phyloP scores from a whole-genome alignment of 1,284 basidiomycete species.

The Marasmius fiardii region DNA sequence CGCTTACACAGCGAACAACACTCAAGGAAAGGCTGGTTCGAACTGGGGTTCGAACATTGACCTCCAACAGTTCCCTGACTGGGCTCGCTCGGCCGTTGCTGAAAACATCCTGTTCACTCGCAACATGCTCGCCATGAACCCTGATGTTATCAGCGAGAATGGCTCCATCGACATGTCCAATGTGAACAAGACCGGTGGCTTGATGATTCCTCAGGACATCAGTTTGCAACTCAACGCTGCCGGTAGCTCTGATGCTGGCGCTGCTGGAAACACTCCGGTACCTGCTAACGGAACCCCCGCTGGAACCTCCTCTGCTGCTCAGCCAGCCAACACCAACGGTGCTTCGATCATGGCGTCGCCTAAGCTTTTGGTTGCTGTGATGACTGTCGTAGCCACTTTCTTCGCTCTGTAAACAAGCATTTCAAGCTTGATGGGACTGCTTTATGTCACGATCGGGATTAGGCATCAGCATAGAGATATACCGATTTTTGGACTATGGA shows the following conservation, averaged over 20 bases:
- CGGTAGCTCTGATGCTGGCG: slow-evolving; percentile 22
- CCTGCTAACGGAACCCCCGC: slow-evolving; percentile 24
- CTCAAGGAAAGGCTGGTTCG: slow-evolving; percentile 48
- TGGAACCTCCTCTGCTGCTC: slow-evolving; percentile 22
- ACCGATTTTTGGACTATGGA: slow-evolving; percentile 7
- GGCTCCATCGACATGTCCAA: slow-evolving; percentile 51
- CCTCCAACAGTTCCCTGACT: slow-evolving; percentile 48
- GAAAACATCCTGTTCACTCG: slow-evolving; percentile 65
- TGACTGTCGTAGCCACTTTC: slow-evolving; percentile 50
- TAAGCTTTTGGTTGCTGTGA: slow-evolving; percentile 43
- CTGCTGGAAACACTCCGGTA: slow-evolving; percentile 21
- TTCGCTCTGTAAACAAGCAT: slow-evolving; percentile 46
- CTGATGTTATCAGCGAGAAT: slow-evolving; percentile 47
- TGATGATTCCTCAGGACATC: slow-evolving; percentile 60
- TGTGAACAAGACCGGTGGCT: slow-evolving; percentile 38
- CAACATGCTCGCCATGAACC: slow-evolving; percentile 59
- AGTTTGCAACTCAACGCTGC: slow-evolving; percentile 37
- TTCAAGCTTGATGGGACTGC: slow-evolving; percentile 17
- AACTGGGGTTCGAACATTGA: slow-evolving; percentile 64
- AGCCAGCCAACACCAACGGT: slow-evolving; percentile 33
- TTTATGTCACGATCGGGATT: background rate
- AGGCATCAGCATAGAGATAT: background rate
- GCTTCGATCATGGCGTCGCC: slow-evolving; percentile 49
- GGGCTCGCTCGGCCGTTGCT: slow-evolving; percentile 46
- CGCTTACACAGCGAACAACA: slow-evolving; percentile 45